These are phyloP conservation scores for Globomyces sp. DNA, from an alignment of 371 early-diverging fungal genomes.

Conservation along the genomic window DNA sequence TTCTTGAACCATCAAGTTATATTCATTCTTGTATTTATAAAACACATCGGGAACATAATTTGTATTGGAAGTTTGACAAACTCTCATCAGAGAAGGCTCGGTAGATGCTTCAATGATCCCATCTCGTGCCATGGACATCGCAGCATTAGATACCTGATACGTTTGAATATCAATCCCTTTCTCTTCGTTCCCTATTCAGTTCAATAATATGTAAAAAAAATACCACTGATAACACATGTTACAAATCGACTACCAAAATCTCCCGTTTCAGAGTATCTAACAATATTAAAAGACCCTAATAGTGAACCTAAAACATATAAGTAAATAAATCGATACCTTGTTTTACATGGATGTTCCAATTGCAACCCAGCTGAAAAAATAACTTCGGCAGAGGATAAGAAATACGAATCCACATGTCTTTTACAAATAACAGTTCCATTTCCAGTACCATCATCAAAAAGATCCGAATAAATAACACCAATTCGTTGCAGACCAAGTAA, in stretches of 20 bases:
- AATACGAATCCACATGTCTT: slow-evolving; percentile 89
- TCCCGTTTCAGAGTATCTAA: slow-evolving; percentile 65
- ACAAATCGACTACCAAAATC: slow-evolving; percentile 91
- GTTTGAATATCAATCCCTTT: slow-evolving; percentile 84
- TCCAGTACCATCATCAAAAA: slow-evolving; percentile 82
- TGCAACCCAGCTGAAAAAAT: slow-evolving; percentile 91
- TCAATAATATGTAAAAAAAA: slow-evolving; percentile 28
- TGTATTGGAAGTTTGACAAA: slow-evolving; percentile 69
- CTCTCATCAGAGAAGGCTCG: slow-evolving; percentile 84
- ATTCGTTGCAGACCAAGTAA: slow-evolving; percentile 70
- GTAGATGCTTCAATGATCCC: slow-evolving; percentile 89
- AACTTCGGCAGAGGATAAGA: slow-evolving; percentile 91
- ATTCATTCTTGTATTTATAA: slow-evolving; percentile 93
- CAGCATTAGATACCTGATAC: slow-evolving; percentile 92
- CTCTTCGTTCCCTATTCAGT: slow-evolving; percentile 54
- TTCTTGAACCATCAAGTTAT: slow-evolving; percentile 80
- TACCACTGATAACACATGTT: slow-evolving; percentile 88
- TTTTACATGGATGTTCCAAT: slow-evolving; percentile 66
- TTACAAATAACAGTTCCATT: slow-evolving; percentile 82
- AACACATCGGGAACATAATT: slow-evolving; percentile 96
- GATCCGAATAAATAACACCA: slow-evolving; percentile 96
- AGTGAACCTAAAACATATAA: no score
- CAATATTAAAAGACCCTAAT: no score
- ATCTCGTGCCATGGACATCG: slow-evolving; percentile 88
- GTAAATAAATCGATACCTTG: slow-evolving; percentile 28